phyloP scores from a whole-genome alignment of 441 rosid species.

The Viola pubescens region DNA sequence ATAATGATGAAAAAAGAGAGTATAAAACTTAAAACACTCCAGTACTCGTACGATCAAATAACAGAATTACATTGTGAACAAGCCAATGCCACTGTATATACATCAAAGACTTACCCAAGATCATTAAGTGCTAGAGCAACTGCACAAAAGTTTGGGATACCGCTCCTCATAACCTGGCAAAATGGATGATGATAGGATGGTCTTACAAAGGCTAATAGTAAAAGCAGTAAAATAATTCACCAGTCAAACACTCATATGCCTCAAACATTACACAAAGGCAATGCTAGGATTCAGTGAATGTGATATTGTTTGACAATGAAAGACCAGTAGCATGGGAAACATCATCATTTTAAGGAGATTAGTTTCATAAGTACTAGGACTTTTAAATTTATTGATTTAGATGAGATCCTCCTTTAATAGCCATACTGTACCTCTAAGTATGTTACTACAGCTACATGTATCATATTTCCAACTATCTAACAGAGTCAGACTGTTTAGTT shows the following conservation, averaged over 20 bases:
- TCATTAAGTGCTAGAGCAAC: conserved; percentile 73
- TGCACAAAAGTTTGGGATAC: conserved; percentile 84
- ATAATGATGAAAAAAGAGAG: too few relatives aligned
- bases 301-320: neutral
- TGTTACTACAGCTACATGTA: too few relatives aligned
- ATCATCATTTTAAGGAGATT: neutral
- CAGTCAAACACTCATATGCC: neutral
- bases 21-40: too few relatives aligned
- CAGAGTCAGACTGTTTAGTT: too few relatives aligned
- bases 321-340: neutral
- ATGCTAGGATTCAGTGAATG: neutral
- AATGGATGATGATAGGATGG: conserved; percentile 9
- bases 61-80: neutral
- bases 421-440: too few relatives aligned
- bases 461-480: too few relatives aligned
- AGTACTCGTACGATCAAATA: too few relatives aligned
- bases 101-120: conserved; percentile 46
- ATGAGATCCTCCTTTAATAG: too few relatives aligned
- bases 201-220: neutral
- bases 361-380: neutral
- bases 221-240: conserved; percentile 3
- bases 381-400: too few relatives aligned
- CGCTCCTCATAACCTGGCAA: conserved; percentile 78
- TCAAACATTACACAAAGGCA: neutral
- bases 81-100: neutral